phyloP scores from a whole-genome alignment of 768 basidiomycete genomes.

The Suillus ampliporus region DNA sequence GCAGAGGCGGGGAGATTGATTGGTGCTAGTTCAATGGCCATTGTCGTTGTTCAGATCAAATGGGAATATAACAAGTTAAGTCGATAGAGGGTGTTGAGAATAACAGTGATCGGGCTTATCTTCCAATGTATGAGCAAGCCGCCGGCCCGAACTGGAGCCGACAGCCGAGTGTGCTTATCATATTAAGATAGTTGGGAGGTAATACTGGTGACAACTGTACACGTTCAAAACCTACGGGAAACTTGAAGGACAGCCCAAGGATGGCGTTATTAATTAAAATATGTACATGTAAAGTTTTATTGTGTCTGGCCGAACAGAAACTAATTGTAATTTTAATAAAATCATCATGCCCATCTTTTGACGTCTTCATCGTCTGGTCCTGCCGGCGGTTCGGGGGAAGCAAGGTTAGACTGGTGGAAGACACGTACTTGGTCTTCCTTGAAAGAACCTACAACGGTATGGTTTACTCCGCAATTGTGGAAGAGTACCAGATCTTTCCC shows the following conservation, averaged over 20 bases:
- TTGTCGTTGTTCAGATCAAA: conserved; percentile 32
- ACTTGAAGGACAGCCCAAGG: not conserved
- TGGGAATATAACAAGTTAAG: not conserved
- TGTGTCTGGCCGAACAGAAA: not conserved
- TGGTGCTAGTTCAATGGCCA: conserved; percentile 71
- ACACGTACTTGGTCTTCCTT: conserved; percentile 50
- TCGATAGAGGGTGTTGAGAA: not conserved
- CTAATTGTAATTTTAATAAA: not conserved
- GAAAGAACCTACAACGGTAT: conserved; percentile 73
- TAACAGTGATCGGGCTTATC: conserved; percentile 3
- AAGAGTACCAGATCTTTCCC: conserved; percentile 79
- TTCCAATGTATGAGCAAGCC: not conserved
- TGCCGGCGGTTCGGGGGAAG: conserved; percentile 51
- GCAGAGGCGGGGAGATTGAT: conserved; percentile 77
- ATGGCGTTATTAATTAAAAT: not conserved
- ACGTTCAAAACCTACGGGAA: not conserved
- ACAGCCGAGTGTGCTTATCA: not conserved
- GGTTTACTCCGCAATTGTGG: conserved; percentile 84
- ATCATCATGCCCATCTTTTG: conserved; percentile 44
- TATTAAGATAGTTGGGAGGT: not conserved
- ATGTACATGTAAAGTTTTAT: not conserved
- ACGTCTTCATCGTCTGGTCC: conserved; percentile 55
- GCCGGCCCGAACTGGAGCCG: not conserved
- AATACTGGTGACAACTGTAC: not conserved
- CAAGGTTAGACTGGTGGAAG: conserved; percentile 65